Percentiles rank a stretch among this genome's conserved stretches.
Conservation (phyloP, 2,329 filamentous ascomycete species). For the Penicillium sp. region DNA sequence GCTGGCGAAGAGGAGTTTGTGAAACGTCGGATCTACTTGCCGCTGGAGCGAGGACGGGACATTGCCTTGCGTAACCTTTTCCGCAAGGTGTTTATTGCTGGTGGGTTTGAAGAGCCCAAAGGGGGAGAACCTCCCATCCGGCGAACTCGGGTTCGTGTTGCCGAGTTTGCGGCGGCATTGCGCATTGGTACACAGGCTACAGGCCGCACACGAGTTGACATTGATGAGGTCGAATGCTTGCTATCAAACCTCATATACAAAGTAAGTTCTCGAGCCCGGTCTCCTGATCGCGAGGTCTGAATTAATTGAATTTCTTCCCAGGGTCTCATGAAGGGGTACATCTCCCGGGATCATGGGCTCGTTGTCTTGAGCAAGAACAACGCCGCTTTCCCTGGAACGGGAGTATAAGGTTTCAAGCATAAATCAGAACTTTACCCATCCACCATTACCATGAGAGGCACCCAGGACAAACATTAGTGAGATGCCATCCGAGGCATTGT, state of each 20-base stretch:
- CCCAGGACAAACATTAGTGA: too few relatives aligned
- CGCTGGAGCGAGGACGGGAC: constrained; percentile 84
- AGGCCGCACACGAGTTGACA: constrained; percentile 59
- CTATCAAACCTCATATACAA: constrained; percentile 98
- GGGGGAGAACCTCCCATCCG: constrained; percentile 57
- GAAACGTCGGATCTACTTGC: constrained; percentile 86
- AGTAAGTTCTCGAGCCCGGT: constrained; percentile 48
- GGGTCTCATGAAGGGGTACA: constrained; percentile 97
- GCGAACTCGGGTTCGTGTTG: constrained; percentile 70
- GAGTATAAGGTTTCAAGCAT: constrained; percentile 44
- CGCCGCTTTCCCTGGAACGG: constrained; percentile 82
- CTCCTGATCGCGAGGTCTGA: too few relatives aligned
- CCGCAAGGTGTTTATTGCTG: constrained; percentile 80
- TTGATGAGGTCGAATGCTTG: constrained; percentile 91
- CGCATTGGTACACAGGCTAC: constrained; percentile 57
- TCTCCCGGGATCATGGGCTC: constrained; percentile 79
- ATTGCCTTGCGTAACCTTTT: constrained; percentile 87
- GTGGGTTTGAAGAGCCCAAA: constrained; percentile 73
- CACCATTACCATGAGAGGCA: too few relatives aligned
- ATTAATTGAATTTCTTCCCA: constrained; percentile 35
- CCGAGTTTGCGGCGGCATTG: constrained; percentile 79
- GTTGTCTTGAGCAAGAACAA: constrained; percentile 89
- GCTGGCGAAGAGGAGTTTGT: constrained; percentile 89
- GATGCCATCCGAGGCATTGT: too few relatives aligned
- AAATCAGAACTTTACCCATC: too few relatives aligned